Percentiles rank a stretch among this genome's conserved stretches.
Conservation (phyloP, 306 rosid genomes). For the Trichosanthes cucumerina region DNA sequence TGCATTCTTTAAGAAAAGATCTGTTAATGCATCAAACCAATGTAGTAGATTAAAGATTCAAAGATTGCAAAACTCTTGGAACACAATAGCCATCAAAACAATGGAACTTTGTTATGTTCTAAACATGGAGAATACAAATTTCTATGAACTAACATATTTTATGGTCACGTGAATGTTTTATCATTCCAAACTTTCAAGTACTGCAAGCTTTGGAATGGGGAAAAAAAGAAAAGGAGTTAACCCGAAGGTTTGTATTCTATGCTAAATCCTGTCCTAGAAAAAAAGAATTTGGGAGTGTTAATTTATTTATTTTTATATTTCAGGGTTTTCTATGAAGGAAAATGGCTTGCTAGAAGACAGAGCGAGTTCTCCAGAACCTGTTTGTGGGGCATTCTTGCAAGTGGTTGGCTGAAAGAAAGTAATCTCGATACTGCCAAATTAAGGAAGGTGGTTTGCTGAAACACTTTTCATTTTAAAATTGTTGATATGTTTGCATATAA, state of each 20-base stretch:
- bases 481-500: not conserved
- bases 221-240: not conserved
- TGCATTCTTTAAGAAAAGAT: not conserved
- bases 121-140: not conserved
- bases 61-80: not conserved
- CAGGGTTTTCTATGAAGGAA: not conserved
- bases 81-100: not conserved
- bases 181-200: not conserved
- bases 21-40: not conserved
- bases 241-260: not conserved
- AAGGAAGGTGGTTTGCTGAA: conserved; percentile 5
- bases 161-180: not conserved
- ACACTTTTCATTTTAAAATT: conserved; percentile 2
- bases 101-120: not conserved
- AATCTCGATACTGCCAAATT: not conserved
- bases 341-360: not conserved
- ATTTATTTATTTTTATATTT: not conserved
- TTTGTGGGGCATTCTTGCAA: not conserved
- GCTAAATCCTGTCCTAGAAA: not conserved
- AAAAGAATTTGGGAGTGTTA: not conserved
- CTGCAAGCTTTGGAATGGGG: not conserved
- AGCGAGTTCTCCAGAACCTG: not conserved
- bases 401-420: not conserved
- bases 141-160: not conserved
- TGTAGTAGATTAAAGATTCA: not conserved